phyloP scores from a whole-genome alignment of 495 filamentous ascomycete genomes.

The Emericellopsis terricola region DNA sequence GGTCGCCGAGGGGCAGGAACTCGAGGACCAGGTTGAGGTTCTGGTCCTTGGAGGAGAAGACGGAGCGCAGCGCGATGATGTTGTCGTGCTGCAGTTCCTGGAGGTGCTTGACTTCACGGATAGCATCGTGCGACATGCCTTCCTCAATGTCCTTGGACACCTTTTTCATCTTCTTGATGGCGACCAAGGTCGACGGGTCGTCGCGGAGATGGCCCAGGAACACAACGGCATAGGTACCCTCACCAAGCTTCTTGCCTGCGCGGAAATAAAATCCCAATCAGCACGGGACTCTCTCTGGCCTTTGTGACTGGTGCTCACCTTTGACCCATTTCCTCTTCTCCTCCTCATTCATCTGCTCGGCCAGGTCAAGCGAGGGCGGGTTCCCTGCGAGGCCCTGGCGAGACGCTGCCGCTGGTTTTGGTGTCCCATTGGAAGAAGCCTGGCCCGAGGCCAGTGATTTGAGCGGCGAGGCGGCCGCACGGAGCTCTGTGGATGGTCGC shows the following conservation, averaged over 20 bases:
- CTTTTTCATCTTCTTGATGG: constrained; percentile 93
- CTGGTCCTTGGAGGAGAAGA: constrained; percentile 79
- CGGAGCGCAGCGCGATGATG: constrained; percentile 76
- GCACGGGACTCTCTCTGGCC: neutral
- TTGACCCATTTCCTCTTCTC: constrained; percentile 80
- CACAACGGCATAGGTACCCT: constrained; percentile 94
- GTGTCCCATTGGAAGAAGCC: constrained; percentile 16
- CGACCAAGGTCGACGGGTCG: constrained; percentile 53
- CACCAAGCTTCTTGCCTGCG: constrained; percentile 72
- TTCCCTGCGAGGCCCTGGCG: constrained; percentile 5
- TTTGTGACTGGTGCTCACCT: constrained; percentile 26
- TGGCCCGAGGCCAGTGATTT: constrained; percentile 11
- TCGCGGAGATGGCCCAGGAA: constrained; percentile 61
- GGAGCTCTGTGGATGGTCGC: constrained; percentile 6
- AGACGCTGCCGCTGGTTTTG: constrained; percentile 7
- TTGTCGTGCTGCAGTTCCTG: constrained; percentile 94
- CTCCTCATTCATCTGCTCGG: constrained; percentile 78
- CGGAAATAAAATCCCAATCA: neutral
- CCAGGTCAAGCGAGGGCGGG: constrained; percentile 33
- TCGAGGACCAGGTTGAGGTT: constrained; percentile 93
- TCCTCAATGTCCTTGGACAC: constrained; percentile 65
- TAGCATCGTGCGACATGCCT: constrained; percentile 81
- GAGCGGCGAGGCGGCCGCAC: constrained; percentile 12
- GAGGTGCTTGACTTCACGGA: constrained; percentile 86
- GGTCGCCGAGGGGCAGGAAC: constrained; percentile 74